Evolutionary conservation across 306 rosid species (phyloP).

Genomic region (Quercus robur): DNA sequence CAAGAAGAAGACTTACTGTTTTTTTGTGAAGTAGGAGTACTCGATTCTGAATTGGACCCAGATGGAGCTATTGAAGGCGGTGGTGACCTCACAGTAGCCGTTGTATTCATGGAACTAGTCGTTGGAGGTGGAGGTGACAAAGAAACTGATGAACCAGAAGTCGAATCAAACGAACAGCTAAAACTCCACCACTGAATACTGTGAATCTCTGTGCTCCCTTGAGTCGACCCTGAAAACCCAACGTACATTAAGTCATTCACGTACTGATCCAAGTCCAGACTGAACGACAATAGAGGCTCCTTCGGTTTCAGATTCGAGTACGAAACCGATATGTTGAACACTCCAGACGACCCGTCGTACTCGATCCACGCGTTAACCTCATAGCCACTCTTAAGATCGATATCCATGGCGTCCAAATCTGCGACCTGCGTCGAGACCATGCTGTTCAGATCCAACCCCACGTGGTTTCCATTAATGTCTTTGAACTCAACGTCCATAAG

Average conservation of each 20-base stretch:
- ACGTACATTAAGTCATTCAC: conserved; percentile 87
- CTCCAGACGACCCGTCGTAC: conserved; percentile 55
- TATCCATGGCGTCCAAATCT: conserved; percentile 50
- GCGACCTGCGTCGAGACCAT: conserved; percentile 58
- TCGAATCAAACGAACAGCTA: conserved; percentile 50
- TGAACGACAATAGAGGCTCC: conserved; percentile 60
- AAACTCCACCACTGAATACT: conserved; percentile 95
- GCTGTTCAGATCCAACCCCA: conserved; percentile 81
- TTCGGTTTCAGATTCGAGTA: conserved; percentile 85
- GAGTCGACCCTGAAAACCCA: conserved; percentile 95
- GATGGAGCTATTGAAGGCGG: conserved; percentile 80
- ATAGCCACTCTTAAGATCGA: conserved; percentile 88
- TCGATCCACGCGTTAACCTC: conserved; percentile 87
- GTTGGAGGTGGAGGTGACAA: conserved; percentile 65
- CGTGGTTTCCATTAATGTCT: conserved; percentile 94
- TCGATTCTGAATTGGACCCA: conserved; percentile 24
- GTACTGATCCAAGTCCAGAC: conserved; percentile 62
- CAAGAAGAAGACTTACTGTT: conserved; percentile 57
- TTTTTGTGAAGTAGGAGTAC: conserved; percentile 32
- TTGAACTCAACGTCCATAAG: conserved; percentile 85
- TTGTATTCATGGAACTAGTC: conserved; percentile 53
- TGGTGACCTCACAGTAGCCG: conserved; percentile 52
- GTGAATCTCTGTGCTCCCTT: conserved; percentile 91
- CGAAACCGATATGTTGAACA: conserved; percentile 66
- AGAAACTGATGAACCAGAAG: conserved; percentile 12